Percentiles rank a stretch among this genome's conserved stretches.
Conservation (phyloP, 1,139 yeast species). For the Suhomyces wounanorum region DNA sequence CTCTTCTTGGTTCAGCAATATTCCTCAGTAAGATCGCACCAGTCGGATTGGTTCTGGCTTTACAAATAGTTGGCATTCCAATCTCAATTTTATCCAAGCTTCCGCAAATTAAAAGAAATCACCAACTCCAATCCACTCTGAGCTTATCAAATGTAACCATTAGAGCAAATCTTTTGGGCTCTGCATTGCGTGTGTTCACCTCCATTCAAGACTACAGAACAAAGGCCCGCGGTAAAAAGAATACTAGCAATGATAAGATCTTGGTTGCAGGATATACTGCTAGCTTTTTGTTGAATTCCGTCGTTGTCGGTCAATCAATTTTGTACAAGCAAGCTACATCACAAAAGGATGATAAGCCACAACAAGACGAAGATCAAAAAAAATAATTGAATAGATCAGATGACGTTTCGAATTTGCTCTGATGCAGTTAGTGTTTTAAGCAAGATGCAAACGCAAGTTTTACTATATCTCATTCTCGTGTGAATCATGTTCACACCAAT, state of each 20-base stretch:
- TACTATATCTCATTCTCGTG: no score
- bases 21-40: constrained; percentile 40
- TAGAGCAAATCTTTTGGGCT: constrained; percentile 56
- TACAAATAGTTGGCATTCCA: constrained; percentile 58
- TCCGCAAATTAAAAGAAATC: constrained; percentile 56
- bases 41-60: constrained; percentile 27
- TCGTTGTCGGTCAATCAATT: constrained; percentile 25
- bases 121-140: constrained; percentile 50
- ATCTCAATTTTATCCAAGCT: constrained; percentile 52
- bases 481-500: no score
- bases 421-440: no score
- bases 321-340: constrained; percentile 13
- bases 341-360: background rate
- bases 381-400: background rate
- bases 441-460: no score
- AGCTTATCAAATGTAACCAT: constrained; percentile 58
- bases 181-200: constrained; percentile 59
- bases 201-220: constrained; percentile 36
- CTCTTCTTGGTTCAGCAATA: constrained; percentile 30
- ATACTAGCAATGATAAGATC: constrained; percentile 18
- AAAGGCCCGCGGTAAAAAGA: constrained; percentile 13
- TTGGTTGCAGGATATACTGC: constrained; percentile 29
- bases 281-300: constrained; percentile 24
- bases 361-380: background rate
- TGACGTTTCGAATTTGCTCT: no score